Evolutionary conservation across 495 filamentous ascomycete genomes (phyloP).

Genomic region (Hypoxylon fragiforme): DNA sequence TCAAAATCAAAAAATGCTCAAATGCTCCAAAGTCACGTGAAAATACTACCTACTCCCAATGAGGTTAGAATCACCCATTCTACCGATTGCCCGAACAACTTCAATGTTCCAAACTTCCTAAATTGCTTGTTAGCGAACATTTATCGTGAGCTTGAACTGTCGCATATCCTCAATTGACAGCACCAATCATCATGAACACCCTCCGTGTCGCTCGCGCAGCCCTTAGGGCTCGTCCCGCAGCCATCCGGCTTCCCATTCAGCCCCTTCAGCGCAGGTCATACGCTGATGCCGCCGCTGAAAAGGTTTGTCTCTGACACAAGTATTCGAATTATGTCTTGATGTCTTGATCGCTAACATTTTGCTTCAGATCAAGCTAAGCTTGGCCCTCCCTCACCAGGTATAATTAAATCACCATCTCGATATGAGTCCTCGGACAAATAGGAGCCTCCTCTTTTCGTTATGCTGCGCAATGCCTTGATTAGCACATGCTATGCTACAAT

Average conservation of each 20-base stretch:
- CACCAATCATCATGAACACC: slow-evolving; percentile 77
- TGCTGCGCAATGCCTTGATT: not conserved
- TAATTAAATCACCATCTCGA: slow-evolving; percentile 32
- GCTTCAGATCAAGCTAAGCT: slow-evolving; percentile 93
- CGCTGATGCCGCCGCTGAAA: slow-evolving; percentile 88
- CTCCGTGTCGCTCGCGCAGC: slow-evolving; percentile 87
- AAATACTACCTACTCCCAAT: slow-evolving; percentile 11
- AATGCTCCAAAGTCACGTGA: slow-evolving; percentile 22
- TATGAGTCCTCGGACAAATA: no score
- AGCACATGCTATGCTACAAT: slow-evolving; percentile 7
- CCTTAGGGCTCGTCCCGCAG: slow-evolving; percentile 73
- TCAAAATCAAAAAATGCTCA: no score
- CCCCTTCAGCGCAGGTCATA: slow-evolving; percentile 84
- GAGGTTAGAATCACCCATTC: slow-evolving; percentile 22
- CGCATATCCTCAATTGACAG: slow-evolving; percentile 52
- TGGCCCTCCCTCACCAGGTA: slow-evolving; percentile 98
- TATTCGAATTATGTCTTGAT: not conserved
- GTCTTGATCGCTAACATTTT: slow-evolving; percentile 22
- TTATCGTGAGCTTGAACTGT: slow-evolving; percentile 39
- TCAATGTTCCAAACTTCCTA: slow-evolving; percentile 48
- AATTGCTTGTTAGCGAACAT: slow-evolving; percentile 43
- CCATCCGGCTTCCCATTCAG: slow-evolving; percentile 68
- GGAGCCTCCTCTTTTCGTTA: no score
- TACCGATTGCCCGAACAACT: slow-evolving; percentile 41
- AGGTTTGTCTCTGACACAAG: slow-evolving; percentile 50